Evolutionary conservation across 2,329 filamentous ascomycete genomes (phyloP), one percentile per base, ranked within the genome.

Genomic region (Stachybotrys chartarum): DNA sequence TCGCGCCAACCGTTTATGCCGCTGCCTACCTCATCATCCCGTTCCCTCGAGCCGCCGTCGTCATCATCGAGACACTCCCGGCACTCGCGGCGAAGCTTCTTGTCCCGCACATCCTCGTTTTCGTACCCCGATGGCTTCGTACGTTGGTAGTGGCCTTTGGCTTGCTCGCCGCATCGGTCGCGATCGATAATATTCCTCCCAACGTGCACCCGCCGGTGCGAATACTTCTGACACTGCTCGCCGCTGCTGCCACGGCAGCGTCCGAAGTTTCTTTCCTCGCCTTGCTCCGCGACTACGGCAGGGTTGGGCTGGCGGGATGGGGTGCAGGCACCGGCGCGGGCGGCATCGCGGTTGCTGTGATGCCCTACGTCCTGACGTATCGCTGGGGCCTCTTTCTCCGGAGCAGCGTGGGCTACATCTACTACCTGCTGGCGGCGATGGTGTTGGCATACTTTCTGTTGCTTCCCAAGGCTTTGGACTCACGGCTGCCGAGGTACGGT

Each of bases 21-120:
- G 62, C 65, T 52, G 68, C 68, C 55, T 72, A 72, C 49, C 67
- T 72, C 58, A 68, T 70, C 51, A 63, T 71, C 51, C 68, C 69
- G 0, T 71, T 67, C 49, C 63, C 69, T 1, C 63, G 65, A 39
- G 64, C 66, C 52, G 52, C 63, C 50, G 68, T 72, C 51, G 44
- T 68, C 35, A 56, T 72, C 47, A 63, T 72, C 31, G 66, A 71
- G 51, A 58, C 63, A 4, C 46, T 70, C 1, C 69, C 70, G 6
- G 63, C 60, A 12, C 55, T 73, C 7, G 46, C 58, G 10, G 57
- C 59, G n/a, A 73, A 70, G 44, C 55, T 68, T 18, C 6, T 61
- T 7, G 52, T 70, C 46, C 63, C 68, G 18, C 57, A 69, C 54
- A 10, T 66, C 54, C 57, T 72, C 39, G 60, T 63, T 47, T 55